A percentile compares a stretch with the other conserved stretches of the same genome.
phyloP scores from a whole-genome alignment of 169 alveolate genomes.

The Eimeria zaria region DNA sequence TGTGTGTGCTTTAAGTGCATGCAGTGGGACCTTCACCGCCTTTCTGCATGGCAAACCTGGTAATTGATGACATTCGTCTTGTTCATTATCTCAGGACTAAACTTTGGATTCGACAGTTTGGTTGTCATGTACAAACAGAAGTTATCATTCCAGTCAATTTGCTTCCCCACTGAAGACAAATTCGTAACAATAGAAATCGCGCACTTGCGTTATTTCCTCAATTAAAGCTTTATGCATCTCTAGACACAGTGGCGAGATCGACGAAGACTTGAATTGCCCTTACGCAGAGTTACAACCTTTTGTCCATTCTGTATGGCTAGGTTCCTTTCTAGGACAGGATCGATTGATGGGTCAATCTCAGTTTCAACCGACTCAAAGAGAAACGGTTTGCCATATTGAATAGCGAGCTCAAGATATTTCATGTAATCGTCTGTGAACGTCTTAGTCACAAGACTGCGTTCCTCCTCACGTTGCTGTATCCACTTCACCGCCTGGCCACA shows the following conservation, averaged over 20 bases:
- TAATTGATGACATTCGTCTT: slow-evolving; percentile 96
- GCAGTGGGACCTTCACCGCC: background rate
- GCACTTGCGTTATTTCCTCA: background rate
- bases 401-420: slow-evolving; percentile 95
- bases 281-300: slow-evolving; percentile 88
- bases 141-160: slow-evolving; percentile 89
- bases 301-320: slow-evolving; percentile 93
- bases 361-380: slow-evolving; percentile 96
- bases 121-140: slow-evolving; percentile 96
- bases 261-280: background rate
- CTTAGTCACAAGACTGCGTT: slow-evolving; percentile 91
- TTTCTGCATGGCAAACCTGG: slow-evolving; percentile 34
- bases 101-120: slow-evolving; percentile 96
- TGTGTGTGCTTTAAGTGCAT: background rate
- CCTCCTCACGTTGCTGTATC: slow-evolving; percentile 93
- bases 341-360: slow-evolving; percentile 97
- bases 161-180: slow-evolving; percentile 87
- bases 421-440: slow-evolving; percentile 95
- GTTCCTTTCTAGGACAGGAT: slow-evolving; percentile 96
- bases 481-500: slow-evolving; percentile 92
- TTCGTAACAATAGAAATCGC: background rate
- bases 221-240: background rate
- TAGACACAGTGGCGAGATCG: background rate
- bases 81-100: slow-evolving; percentile 97
- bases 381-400: slow-evolving; percentile 95